A percentile compares a stretch with the other conserved stretches of the same genome.
These are phyloP conservation scores for Phytophthora uliginosa DNA, from an alignment of 352 stramenopile species.

Conservation along the genomic window DNA sequence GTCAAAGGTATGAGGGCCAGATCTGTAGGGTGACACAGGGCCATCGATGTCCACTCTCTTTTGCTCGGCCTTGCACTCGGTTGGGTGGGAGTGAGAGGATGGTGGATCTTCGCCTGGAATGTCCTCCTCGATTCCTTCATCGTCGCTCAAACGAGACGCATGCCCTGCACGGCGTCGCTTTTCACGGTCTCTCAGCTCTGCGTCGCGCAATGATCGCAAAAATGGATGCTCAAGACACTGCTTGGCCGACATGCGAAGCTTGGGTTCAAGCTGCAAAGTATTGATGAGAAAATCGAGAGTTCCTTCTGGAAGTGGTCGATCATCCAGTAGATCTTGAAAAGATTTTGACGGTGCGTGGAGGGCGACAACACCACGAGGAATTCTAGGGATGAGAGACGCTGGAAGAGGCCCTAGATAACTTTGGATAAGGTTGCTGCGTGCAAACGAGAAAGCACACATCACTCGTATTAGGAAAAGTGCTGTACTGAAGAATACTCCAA, in stretches of 20 bases:
- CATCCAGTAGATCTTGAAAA: constrained; percentile 54
- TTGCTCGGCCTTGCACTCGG: constrained; percentile 31
- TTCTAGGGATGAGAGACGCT: constrained; percentile 39
- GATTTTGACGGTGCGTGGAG: constrained; percentile 55
- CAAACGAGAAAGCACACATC: neutral
- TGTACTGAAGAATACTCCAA: neutral
- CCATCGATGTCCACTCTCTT: constrained; percentile 10
- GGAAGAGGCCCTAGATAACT: constrained; percentile 73
- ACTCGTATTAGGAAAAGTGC: neutral
- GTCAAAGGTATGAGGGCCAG: constrained; percentile 34
- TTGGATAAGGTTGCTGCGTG: constrained; percentile 77
- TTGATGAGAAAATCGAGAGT: constrained; percentile 74
- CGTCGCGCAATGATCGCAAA: constrained; percentile 60
- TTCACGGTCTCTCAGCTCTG: constrained; percentile 62
- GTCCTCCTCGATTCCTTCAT: constrained; percentile 87
- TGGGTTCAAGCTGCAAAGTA: constrained; percentile 75
- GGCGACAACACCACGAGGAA: constrained; percentile 61
- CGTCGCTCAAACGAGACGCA: constrained; percentile 27
- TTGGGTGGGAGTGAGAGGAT: neutral
- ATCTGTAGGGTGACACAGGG: constrained; percentile 22
- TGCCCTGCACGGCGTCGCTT: constrained; percentile 26
- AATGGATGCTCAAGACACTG: constrained; percentile 72
- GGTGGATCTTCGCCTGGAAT: constrained; percentile 59
- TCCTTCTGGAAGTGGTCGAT: constrained; percentile 56
- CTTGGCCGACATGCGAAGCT: constrained; percentile 57